These are phyloP conservation scores for Sporormia fimetaria DNA, from an alignment of 495 filamentous ascomycete species.

Conservation along the genomic window DNA sequence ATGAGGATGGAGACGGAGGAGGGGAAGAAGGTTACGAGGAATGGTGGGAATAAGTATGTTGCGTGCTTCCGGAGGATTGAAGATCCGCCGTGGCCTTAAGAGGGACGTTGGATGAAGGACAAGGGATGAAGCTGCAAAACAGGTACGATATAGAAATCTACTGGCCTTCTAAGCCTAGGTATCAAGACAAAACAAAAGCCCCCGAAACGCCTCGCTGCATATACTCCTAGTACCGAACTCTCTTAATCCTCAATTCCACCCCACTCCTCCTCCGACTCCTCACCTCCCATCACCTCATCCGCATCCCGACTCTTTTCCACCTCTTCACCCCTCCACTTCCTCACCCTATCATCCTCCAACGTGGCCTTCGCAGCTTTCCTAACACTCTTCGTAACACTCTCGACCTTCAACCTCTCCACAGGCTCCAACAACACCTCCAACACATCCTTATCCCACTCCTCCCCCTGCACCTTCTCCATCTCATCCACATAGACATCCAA, in stretches of 20 bases:
- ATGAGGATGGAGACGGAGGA: slow-evolving; percentile 90
- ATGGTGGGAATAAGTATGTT: slow-evolving; percentile 78
- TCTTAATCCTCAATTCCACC: slow-evolving; percentile 57
- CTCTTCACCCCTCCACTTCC: slow-evolving; percentile 38
- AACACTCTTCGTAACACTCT: slow-evolving; percentile 59
- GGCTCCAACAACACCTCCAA: slow-evolving; percentile 49
- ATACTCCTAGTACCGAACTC: neutral
- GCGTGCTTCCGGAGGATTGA: slow-evolving; percentile 70
- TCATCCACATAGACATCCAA: slow-evolving; percentile 79
- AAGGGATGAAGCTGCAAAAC: neutral
- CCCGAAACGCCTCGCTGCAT: slow-evolving; percentile 19
- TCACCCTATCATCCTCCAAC: slow-evolving; percentile 63
- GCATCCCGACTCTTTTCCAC: slow-evolving; percentile 34
- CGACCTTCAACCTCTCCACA: slow-evolving; percentile 42
- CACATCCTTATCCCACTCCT: slow-evolving; percentile 39
- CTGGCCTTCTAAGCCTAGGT: slow-evolving; percentile 1
- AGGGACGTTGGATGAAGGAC: neutral
- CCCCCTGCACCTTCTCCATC: slow-evolving; percentile 51
- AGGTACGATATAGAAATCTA: neutral
- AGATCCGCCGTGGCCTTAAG: slow-evolving; percentile 60
- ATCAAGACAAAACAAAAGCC: slow-evolving; percentile 6
- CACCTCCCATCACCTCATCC: slow-evolving; percentile 40
- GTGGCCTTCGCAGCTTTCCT: slow-evolving; percentile 59
- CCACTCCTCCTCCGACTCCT: slow-evolving; percentile 50
- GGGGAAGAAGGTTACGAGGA: slow-evolving; percentile 90